Evolutionary conservation across 306 rosid species (phyloP), one percentile per base, ranked within the genome.

Genomic region (Castanea mollissima): DNA sequence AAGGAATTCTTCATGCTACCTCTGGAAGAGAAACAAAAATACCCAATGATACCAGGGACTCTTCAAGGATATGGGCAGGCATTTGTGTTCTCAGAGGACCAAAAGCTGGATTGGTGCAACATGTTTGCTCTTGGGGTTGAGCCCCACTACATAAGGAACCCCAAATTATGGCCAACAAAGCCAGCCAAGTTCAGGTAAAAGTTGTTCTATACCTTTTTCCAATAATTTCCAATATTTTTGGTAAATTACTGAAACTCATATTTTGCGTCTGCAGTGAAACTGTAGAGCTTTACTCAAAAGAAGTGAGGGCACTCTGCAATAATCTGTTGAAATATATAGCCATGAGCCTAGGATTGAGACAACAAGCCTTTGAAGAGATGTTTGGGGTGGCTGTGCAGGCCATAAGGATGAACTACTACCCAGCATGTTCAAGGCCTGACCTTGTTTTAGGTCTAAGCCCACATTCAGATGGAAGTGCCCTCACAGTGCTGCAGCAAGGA

Each of bases 381-480:
- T 93, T 96, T 87, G 98, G 92, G 63, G 89, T 29, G 87, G 90
- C 92, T 51, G 98, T 96, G 49, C 99, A 96, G 86, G 99, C 99
- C 69, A 74, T 93, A 81, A 91, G 99, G 88, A 90, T 91, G 98
- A 96, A 96, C 46, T 93, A 93, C 84, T 96, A 96, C 67, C 98
- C 99, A n/a, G 84, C 96, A 62, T 96, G 99, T 79, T 81, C 97
- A 4, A 91, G 98, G 71, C 99, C 99, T 69, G 99, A 96, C 87
- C 98, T 96, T 86, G 99, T 91, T 73, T 82, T 96, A 79, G 99
- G 99, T 20, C 88, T 96, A 55, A 96, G 99, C 73, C 98, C 99
- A 29, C 98, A 96, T 86, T 96, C 99, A 49, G 99, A 96, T 85
- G 99, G 98, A 79, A 96, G 98, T 83, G 99, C 96, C 35, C 90